Evolutionary conservation across 2,329 filamentous ascomycete genomes (phyloP).

Genomic region (Pestalotiopsis sp.): DNA sequence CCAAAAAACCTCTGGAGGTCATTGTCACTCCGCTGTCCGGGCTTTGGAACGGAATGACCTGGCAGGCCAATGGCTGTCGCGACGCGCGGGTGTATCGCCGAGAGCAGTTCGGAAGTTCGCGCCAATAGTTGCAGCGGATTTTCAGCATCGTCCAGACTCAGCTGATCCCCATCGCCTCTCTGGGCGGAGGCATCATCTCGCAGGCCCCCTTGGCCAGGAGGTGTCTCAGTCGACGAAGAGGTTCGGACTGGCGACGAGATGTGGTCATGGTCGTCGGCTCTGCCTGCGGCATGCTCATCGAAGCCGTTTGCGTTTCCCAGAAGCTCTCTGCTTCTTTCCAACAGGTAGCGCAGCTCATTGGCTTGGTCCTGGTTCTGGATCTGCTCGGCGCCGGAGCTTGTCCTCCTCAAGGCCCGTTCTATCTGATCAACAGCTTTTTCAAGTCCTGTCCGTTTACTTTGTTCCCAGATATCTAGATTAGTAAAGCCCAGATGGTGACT

Average conservation of each 20-base stretch:
- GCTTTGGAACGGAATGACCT: slow-evolving; percentile 22
- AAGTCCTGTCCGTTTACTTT: slow-evolving; percentile 72
- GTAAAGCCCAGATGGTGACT: not conserved
- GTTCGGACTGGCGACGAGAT: slow-evolving; percentile 31
- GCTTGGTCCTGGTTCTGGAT: slow-evolving; percentile 45
- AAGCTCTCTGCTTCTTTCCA: slow-evolving; percentile 49
- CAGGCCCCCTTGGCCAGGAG: slow-evolving; percentile 31
- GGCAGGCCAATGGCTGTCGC: slow-evolving; percentile 19
- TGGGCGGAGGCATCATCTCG: slow-evolving; percentile 30
- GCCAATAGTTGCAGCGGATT: slow-evolving; percentile 76
- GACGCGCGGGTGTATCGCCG: slow-evolving; percentile 32
- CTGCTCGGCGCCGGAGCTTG: slow-evolving; percentile 45
- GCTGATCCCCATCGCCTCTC: slow-evolving; percentile 46
- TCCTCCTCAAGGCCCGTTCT: slow-evolving; percentile 67
- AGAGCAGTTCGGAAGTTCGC: slow-evolving; percentile 68
- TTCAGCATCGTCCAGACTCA: slow-evolving; percentile 68
- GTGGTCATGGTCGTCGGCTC: slow-evolving; percentile 24
- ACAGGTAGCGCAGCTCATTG: slow-evolving; percentile 51
- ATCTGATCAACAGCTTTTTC: slow-evolving; percentile 77
- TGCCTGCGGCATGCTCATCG: slow-evolving; percentile 21
- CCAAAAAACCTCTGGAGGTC: slow-evolving; percentile 69
- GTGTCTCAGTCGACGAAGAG: slow-evolving; percentile 29
- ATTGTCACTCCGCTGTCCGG: slow-evolving; percentile 34
- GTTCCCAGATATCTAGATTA: slow-evolving; percentile 3
- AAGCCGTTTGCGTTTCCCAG: slow-evolving; percentile 25